Evolutionary conservation across 2,329 filamentous ascomycete species (phyloP).

Genomic region (Metarhizium humberi): DNA sequence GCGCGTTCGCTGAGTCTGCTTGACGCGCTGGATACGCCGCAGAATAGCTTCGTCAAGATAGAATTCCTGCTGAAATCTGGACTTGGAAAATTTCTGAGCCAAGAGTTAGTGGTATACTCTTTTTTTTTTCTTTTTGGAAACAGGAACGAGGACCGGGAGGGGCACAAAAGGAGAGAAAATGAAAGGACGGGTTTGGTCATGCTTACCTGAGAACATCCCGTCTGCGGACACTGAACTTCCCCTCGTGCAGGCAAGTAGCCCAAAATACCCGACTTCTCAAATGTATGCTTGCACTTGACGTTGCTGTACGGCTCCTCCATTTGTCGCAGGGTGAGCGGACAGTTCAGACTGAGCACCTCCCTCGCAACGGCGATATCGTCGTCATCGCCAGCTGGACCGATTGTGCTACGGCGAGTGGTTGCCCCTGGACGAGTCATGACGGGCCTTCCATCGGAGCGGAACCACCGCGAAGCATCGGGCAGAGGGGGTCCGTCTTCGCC

Average conservation of each 20-base stretch:
- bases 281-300: constrained; percentile 60
- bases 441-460: constrained; percentile 35
- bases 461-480: constrained; percentile 46
- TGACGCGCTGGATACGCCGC: constrained; percentile 47
- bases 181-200: background rate
- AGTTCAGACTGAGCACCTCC: constrained; percentile 56
- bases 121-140: background rate
- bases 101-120: background rate
- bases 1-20: constrained; percentile 27
- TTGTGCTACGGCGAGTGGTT: background rate
- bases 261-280: constrained; percentile 56
- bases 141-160: background rate
- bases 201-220: constrained; percentile 52
- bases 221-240: constrained; percentile 50
- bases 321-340: constrained; percentile 55
- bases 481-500: constrained; percentile 39
- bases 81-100: constrained; percentile 34
- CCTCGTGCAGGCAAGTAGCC: constrained; percentile 38
- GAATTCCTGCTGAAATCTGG: constrained; percentile 36
- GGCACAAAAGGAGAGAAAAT: background rate
- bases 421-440: constrained; percentile 20
- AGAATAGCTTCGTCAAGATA: constrained; percentile 45
- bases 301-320: constrained; percentile 61
- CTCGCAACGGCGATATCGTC: constrained; percentile 61
- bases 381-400: constrained; percentile 40